phyloP scores from a whole-genome alignment of 2,329 filamentous ascomycete genomes.

The Plenodomus tracheiphilus region DNA sequence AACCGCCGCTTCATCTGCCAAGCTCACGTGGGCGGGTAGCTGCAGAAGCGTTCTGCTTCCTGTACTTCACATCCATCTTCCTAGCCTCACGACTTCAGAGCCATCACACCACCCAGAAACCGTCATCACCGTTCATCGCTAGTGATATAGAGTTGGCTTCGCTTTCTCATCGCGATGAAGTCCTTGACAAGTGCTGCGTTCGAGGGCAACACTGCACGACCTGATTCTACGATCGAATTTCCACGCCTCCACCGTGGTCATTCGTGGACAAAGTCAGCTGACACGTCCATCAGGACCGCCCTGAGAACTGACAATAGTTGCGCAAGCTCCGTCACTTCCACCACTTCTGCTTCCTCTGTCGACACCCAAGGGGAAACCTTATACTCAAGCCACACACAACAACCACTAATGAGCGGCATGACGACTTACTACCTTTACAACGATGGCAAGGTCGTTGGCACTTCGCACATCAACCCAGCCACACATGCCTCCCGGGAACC shows the following conservation, averaged over 20 bases:
- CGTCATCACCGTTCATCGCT: background rate
- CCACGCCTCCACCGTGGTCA: background rate
- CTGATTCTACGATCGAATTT: no score
- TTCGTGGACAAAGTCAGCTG: background rate
- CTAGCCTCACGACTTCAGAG: background rate
- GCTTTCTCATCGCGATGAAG: background rate
- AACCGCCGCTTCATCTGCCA: background rate
- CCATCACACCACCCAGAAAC: background rate
- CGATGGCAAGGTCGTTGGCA: background rate
- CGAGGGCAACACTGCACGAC: no score
- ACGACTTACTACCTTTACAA: slow-evolving; percentile 10
- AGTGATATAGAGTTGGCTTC: background rate
- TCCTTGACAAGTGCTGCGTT: background rate
- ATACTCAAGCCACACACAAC: slow-evolving; percentile 1
- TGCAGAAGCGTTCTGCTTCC: background rate
- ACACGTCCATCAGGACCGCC: background rate
- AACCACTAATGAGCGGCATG: slow-evolving; percentile 1
- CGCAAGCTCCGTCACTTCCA: background rate
- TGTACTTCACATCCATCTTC: background rate
- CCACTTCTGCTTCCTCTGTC: slow-evolving; percentile 1
- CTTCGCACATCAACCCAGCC: background rate
- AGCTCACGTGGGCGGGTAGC: slow-evolving; percentile 3
- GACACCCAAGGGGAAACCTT: background rate
- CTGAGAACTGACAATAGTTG: background rate
- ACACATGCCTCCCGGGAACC: background rate